These are phyloP conservation scores for Coffea humblotiana DNA, from an alignment of 305 asterid genomes.

Conservation along the genomic window DNA sequence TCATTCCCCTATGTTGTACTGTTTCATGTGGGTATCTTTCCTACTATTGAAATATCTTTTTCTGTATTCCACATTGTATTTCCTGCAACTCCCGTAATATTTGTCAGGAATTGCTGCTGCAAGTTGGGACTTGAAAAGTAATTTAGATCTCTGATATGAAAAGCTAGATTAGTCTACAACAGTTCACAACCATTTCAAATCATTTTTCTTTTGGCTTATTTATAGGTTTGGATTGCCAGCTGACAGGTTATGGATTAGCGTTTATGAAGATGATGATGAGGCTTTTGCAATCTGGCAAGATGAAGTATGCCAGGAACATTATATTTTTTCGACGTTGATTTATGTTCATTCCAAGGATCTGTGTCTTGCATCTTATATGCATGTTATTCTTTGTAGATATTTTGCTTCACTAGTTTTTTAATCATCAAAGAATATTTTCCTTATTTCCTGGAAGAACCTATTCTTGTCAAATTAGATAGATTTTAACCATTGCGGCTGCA, in stretches of 20 bases:
- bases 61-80: background rate
- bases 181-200: constrained; percentile 17
- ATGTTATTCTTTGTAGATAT: background rate
- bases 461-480: background rate
- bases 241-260: constrained; percentile 85
- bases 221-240: constrained; percentile 75
- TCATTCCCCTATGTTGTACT: background rate
- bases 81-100: background rate
- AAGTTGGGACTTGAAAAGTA: background rate
- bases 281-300: constrained; percentile 82
- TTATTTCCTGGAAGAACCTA: background rate
- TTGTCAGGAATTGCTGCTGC: background rate
- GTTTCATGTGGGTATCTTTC: background rate
- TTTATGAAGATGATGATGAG: constrained; percentile 82
- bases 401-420: background rate
- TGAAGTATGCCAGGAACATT: constrained; percentile 46
- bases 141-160: background rate
- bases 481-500: background rate
- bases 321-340: background rate
- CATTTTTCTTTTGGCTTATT: background rate
- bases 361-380: background rate
- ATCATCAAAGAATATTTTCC: background rate
- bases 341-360: background rate
- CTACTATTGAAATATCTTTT: no score
- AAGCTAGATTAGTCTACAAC: background rate